phyloP scores from a whole-genome alignment of 164 flowering plant genomes.

The Buxus sempervirens region DNA sequence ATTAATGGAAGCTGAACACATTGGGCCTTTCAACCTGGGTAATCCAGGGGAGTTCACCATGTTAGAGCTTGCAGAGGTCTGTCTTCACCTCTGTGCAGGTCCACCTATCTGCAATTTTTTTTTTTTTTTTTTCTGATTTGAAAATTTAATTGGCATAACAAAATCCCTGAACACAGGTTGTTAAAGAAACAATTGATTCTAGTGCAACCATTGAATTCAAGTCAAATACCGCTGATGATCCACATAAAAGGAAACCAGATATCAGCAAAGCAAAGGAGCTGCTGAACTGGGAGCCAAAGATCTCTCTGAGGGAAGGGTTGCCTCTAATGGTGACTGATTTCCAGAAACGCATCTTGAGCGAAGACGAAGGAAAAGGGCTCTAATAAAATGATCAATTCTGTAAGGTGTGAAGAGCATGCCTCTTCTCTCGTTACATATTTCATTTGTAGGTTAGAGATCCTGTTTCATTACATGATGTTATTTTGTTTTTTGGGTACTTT shows the following conservation, averaged over 20 bases:
- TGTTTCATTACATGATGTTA: no score
- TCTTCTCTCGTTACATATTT: no score
- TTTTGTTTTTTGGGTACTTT: no score
- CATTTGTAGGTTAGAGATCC: no score
- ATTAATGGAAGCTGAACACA: slow-evolving; percentile 84
- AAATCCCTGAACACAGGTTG: slow-evolving; percentile 43
- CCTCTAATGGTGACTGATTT: slow-evolving; percentile 95
- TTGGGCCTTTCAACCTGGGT: slow-evolving; percentile 94
- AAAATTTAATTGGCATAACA: no score
- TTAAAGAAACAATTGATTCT: slow-evolving; percentile 73
- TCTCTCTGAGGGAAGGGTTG: slow-evolving; percentile 66
- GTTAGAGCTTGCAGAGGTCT: slow-evolving; percentile 95
- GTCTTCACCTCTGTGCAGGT: slow-evolving; percentile 5
- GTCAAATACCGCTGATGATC: slow-evolving; percentile 88
- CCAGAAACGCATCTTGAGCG: no score
- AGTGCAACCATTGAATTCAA: slow-evolving; percentile 75
- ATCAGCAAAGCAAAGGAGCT: no score
- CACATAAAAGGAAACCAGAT: slow-evolving; percentile 87
- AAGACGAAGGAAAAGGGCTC: slow-evolving; percentile 37
- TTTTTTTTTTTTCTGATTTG: not conserved
- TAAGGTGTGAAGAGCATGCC: no score
- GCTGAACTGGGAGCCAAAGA: no score
- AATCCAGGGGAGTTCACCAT: slow-evolving; percentile 95
- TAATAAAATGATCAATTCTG: slow-evolving; percentile 1
- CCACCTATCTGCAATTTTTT: not conserved